Percentiles rank a stretch among this genome's conserved stretches.
Evolutionary conservation across 1,139 yeast genomes (phyloP).

Genomic region (Williopsis jadinii): DNA sequence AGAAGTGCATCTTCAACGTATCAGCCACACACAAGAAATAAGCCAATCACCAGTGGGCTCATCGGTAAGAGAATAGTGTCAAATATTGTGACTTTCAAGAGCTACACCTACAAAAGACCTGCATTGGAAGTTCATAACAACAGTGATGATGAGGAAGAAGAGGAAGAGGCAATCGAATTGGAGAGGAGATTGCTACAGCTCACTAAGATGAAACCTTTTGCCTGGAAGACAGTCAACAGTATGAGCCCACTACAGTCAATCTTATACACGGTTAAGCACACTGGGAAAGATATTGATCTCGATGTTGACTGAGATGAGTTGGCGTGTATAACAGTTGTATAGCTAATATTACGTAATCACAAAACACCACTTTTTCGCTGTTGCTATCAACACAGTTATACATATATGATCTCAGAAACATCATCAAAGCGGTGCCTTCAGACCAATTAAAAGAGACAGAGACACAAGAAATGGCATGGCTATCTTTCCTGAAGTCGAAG

Average conservation of each 20-base stretch:
- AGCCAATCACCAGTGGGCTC: neutral
- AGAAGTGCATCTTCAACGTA: slow-evolving; percentile 13
- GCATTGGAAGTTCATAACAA: slow-evolving; percentile 1
- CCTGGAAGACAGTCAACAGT: neutral
- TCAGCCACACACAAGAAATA: neutral
- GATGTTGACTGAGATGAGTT: slow-evolving; percentile 3
- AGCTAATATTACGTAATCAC: too few relatives aligned
- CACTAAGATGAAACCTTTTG: slow-evolving; percentile 2
- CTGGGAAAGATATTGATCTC: slow-evolving; percentile 3
- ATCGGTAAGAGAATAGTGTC: slow-evolving; percentile 11
- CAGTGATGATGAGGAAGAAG: slow-evolving; percentile 7
- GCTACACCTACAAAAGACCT: slow-evolving; percentile 2
- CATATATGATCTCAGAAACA: too few relatives aligned
- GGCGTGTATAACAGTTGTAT: neutral
- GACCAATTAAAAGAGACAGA: too few relatives aligned
- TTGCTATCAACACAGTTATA: too few relatives aligned
- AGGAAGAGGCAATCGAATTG: slow-evolving; percentile 2
- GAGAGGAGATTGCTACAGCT: slow-evolving; percentile 7
- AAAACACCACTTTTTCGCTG: too few relatives aligned
- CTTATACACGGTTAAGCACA: neutral
- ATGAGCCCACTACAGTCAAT: slow-evolving; percentile 5
- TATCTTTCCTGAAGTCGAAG: slow-evolving; percentile 27
- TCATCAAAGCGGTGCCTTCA: too few relatives aligned
- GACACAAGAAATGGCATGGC: slow-evolving; percentile 17
- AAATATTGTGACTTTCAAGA: slow-evolving; percentile 12